Base-by-base conservation (phyloP, 2,329 filamentous ascomycete genomes). In the Sporothrix pseudoabietina region DNA sequence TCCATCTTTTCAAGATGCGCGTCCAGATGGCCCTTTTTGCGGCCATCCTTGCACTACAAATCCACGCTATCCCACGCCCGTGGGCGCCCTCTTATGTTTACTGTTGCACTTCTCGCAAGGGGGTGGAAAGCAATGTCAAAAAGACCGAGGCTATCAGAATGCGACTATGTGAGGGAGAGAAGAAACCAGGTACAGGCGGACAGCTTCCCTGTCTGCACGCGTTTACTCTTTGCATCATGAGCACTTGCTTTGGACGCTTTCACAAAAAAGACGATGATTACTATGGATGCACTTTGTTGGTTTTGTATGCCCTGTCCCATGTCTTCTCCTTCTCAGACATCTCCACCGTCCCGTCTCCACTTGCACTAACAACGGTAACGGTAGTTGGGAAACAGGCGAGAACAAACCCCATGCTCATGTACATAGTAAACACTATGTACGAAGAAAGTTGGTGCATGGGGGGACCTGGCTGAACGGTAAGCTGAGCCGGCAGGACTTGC, bases 41-140 rank as follows among this genome's bases (percentile, higher is more conserved):
- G 19, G 22, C 8, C 35, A n/a, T 19, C 32, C 59, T 44, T 65
- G 35, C 65, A 54, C 19, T 10, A 12, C 14, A 44, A 39, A 19
- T 9, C 16, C 47, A 54, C 65, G 65, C 65, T 54, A 69, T 69
- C 66, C 66, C 66, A 55, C 49, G 32, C 19, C 32, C 6, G 14
- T 35, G 32, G 49, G 5, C 41, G 2, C 49, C 10, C 35, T 35
- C 8, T 35, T 35, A 5, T 35, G 5, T 66, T n/a, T 32, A 1
- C 12, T 35, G 6, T 35, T 26, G 26, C 26, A 26, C 14, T 49
- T 49, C 41, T 66, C 12, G 41, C 22, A 66, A 32, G 41, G 35
- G 59, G 68, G 68, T 52, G 49, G 26, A 22, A 12, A 32, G 41
- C 63, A 65, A 39, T 19, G 35, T 10, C 1, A 22, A 41, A 63